A percentile compares a stretch with the other conserved stretches of the same genome.
These are phyloP conservation scores for Aurantiochytrium sp. DNA, from an alignment of 108 stramenopile species.

Conservation along the genomic window DNA sequence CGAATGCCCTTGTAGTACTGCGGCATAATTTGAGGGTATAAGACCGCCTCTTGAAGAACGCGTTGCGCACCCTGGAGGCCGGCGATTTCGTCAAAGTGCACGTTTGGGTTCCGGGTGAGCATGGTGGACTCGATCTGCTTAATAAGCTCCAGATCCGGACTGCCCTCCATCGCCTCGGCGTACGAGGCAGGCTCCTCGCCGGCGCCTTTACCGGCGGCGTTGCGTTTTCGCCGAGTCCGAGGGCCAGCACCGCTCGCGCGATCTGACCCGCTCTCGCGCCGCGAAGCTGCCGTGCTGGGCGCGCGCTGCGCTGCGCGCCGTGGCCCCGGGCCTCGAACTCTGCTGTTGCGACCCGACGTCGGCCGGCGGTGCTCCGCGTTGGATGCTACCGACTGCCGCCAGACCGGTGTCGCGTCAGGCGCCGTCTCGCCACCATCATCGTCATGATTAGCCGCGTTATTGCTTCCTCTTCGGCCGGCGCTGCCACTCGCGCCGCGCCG, in stretches of 20 bases:
- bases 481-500: neutral
- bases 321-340: no score
- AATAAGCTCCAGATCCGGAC: slow-evolving; percentile 45
- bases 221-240: neutral
- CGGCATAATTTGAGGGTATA: slow-evolving; percentile 81
- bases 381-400: neutral
- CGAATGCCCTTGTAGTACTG: slow-evolving; percentile 83
- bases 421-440: no score
- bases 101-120: slow-evolving; percentile 16
- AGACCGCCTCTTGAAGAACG: slow-evolving; percentile 81
- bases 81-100: slow-evolving; percentile 63
- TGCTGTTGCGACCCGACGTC: no score
- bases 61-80: slow-evolving; percentile 76
- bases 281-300: no score
- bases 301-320: no score
- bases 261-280: neutral
- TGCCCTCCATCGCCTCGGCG: slow-evolving; percentile 36
- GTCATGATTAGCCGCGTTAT: no score
- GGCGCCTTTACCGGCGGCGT: neutral
- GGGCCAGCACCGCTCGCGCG: neutral
- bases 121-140: slow-evolving; percentile 30
- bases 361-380: no score
- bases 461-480: no score
- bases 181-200: neutral
- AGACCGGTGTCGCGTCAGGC: neutral